Percentiles rank a stretch among this genome's conserved stretches.
These are phyloP conservation scores for Myxozyma mucilagina DNA, from an alignment of 805 yeast genomes.

Conservation along the genomic window DNA sequence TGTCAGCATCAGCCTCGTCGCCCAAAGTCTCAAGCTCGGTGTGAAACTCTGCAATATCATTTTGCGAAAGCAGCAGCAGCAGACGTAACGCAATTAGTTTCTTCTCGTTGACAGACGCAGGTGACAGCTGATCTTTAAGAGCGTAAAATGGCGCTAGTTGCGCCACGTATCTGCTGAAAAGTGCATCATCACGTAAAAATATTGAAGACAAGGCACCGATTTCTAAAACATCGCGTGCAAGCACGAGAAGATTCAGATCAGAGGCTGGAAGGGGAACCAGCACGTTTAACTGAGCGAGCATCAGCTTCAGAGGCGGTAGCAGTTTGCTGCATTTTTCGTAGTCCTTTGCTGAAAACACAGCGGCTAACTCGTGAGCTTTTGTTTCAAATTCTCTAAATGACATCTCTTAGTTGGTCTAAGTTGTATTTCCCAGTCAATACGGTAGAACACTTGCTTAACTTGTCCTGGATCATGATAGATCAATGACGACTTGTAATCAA, in stretches of 20 bases:
- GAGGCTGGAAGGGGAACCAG: slow-evolving; percentile 61
- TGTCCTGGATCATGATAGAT: slow-evolving; percentile 1
- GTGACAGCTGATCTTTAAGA: slow-evolving; percentile 41
- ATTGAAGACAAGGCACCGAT: slow-evolving; percentile 83
- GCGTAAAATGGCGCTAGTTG: slow-evolving; percentile 79
- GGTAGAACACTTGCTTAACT: neutral
- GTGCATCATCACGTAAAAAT: slow-evolving; percentile 57
- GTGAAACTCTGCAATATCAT: slow-evolving; percentile 85
- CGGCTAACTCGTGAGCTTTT: slow-evolving; percentile 53
- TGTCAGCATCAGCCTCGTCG: slow-evolving; percentile 63
- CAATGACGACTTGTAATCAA: neutral
- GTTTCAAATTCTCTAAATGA: slow-evolving; percentile 9
- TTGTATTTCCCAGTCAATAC: neutral
- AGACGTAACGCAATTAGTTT: slow-evolving; percentile 76
- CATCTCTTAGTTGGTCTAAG: neutral
- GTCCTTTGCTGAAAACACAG: slow-evolving; percentile 61
- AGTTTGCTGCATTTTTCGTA: slow-evolving; percentile 61
- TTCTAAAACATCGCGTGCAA: slow-evolving; percentile 81
- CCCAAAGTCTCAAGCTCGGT: slow-evolving; percentile 78
- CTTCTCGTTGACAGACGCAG: slow-evolving; percentile 60
- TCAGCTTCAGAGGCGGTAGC: slow-evolving; percentile 72
- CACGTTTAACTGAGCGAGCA: slow-evolving; percentile 72
- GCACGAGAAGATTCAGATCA: slow-evolving; percentile 59
- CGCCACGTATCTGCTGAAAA: slow-evolving; percentile 70
- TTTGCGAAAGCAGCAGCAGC: slow-evolving; percentile 73